phyloP scores from a whole-genome alignment of 2,329 filamentous ascomycete species.

The Magnaporthiopsis rhizophila region DNA sequence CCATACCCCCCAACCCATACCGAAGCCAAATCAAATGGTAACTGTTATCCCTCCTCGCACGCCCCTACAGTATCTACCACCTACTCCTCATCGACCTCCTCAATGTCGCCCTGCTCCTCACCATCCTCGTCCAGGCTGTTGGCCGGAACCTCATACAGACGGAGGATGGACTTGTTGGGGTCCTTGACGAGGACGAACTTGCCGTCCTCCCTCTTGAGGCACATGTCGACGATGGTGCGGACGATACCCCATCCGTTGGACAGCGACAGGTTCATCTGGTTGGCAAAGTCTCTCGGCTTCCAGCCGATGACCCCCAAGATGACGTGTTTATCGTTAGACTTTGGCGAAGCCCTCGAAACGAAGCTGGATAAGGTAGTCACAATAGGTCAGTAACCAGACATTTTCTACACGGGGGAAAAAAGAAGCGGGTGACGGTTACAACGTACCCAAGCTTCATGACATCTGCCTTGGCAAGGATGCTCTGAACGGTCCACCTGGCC shows the following conservation, averaged over 20 bases:
- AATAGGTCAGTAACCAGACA: background rate
- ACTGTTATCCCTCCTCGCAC: background rate
- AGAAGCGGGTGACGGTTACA: conserved; percentile 3
- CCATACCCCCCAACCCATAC: background rate
- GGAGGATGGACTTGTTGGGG: conserved; percentile 92
- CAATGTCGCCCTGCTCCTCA: conserved; percentile 54
- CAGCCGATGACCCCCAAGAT: conserved; percentile 93
- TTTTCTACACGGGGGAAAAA: conserved; percentile 1
- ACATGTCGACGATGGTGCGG: conserved; percentile 95
- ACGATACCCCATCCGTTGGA: conserved; percentile 99
- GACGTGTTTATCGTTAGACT: conserved; percentile 87
- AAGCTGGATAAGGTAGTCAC: conserved; percentile 49
- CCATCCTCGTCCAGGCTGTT: conserved; percentile 87
- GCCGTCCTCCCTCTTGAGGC: conserved; percentile 66
- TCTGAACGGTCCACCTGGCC: conserved; percentile 94
- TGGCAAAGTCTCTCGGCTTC: conserved; percentile 94
- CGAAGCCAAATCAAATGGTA: background rate
- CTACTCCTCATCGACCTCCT: conserved; percentile 36
- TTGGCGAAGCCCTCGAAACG: conserved; percentile 88
- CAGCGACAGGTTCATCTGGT: conserved; percentile 95
- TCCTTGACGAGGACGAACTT: conserved; percentile 83
- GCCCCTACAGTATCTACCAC: background rate
- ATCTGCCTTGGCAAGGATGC: conserved; percentile 94
- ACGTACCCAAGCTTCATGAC: conserved; percentile 94
- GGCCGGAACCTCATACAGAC: conserved; percentile 83